These are phyloP conservation scores for Thielaviopsis ethacetica DNA, from an alignment of 2,329 filamentous ascomycete genomes.

Conservation along the genomic window DNA sequence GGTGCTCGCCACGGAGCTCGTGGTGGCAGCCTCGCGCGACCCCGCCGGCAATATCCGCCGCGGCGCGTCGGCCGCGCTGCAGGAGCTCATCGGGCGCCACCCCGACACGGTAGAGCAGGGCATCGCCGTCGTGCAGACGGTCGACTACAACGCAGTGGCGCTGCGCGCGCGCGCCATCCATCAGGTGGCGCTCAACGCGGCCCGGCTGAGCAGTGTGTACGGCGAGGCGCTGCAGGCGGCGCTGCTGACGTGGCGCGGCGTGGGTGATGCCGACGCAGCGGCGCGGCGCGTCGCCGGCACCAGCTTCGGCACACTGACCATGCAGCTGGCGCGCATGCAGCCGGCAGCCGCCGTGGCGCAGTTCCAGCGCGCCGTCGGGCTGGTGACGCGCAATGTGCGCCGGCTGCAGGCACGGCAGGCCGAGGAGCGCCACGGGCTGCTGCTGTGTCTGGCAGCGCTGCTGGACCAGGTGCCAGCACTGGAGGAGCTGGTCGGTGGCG, in stretches of 20 bases:
- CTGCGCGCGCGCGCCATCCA: slow-evolving; percentile 68
- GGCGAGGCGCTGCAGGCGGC: slow-evolving; percentile 54
- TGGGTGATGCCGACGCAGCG: slow-evolving; percentile 60
- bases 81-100: slow-evolving; percentile 86
- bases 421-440: slow-evolving; percentile 52
- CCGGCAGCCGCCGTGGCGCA: slow-evolving; percentile 14
- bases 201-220: slow-evolving; percentile 50
- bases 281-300: slow-evolving; percentile 57
- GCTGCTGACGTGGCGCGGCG: slow-evolving; percentile 71
- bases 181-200: slow-evolving; percentile 55
- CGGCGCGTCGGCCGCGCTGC: slow-evolving; percentile 80
- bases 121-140: slow-evolving; percentile 70
- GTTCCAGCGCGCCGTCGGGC: slow-evolving; percentile 22
- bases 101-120: slow-evolving; percentile 70
- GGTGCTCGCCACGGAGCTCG: slow-evolving; percentile 62
- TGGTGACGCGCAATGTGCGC: slow-evolving; percentile 28
- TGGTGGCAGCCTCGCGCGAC: slow-evolving; percentile 70
- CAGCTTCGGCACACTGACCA: slow-evolving; percentile 47
- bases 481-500: slow-evolving; percentile 19
- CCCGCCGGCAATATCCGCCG: slow-evolving; percentile 85
- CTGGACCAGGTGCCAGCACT: slow-evolving; percentile 30
- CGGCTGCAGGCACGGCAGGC: slow-evolving; percentile 39
- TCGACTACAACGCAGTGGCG: slow-evolving; percentile 88
- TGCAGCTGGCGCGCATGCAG: slow-evolving; percentile 20
- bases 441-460: slow-evolving; percentile 44